Percentiles rank a stretch among this genome's conserved stretches.
These are phyloP conservation scores for Karstenula rhodostoma DNA, from an alignment of 2,329 filamentous ascomycete genomes.

Conservation along the genomic window DNA sequence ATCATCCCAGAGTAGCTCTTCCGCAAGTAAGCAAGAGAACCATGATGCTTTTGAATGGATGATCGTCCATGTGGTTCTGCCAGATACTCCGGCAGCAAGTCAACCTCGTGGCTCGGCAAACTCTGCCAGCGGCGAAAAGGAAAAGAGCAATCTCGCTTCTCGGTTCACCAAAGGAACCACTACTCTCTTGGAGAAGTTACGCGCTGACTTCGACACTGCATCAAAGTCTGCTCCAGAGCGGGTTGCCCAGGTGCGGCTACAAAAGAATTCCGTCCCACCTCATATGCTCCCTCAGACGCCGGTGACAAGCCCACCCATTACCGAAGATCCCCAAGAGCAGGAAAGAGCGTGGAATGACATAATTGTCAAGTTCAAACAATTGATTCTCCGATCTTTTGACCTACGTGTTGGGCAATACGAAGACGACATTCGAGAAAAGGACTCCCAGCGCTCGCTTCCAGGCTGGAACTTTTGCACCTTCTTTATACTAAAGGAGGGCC, in stretches of 20 bases:
- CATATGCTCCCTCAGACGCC: constrained; percentile 55
- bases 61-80: constrained; percentile 89
- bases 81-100: constrained; percentile 81
- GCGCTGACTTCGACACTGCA: constrained; percentile 85
- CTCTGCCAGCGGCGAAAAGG: constrained; percentile 64
- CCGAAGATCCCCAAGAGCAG: constrained; percentile 78
- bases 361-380: constrained; percentile 82
- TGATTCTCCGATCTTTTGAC: constrained; percentile 91
- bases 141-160: constrained; percentile 70
- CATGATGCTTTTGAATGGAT: constrained; percentile 98
- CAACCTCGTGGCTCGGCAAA: constrained; percentile 71
- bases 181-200: constrained; percentile 87
- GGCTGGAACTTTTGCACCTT: constrained; percentile 99
- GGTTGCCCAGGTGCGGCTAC: constrained; percentile 83
- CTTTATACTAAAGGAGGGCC: constrained; percentile 94
- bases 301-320: constrained; percentile 41
- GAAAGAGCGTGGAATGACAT: constrained; percentile 85
- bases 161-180: constrained; percentile 82
- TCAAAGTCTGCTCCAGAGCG: constrained; percentile 78
- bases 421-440: constrained; percentile 94
- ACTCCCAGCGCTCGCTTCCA: constrained; percentile 82
- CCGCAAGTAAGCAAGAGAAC: constrained; percentile 77
- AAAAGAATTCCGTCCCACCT: constrained; percentile 56
- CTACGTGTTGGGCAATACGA: constrained; percentile 92
- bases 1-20: constrained; percentile 61